Conservation (phyloP, 2,329 filamentous ascomycete genomes). For the Alternaria postmessia region DNA sequence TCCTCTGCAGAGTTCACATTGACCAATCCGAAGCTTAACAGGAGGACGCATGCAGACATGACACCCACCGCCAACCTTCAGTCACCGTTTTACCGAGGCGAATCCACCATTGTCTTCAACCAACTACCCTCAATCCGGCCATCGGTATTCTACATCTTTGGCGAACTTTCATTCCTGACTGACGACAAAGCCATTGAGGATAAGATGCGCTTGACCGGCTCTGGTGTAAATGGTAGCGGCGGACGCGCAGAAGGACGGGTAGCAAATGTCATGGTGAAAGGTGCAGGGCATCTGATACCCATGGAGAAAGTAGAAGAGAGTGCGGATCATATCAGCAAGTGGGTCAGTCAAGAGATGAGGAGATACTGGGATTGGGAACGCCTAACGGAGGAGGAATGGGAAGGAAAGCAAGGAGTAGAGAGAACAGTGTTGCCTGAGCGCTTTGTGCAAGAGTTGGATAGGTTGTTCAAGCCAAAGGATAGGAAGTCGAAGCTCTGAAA, state of each 20-base stretch:
- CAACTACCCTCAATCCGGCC: constrained; percentile 70
- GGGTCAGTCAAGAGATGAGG: constrained; percentile 50
- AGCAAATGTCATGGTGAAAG: constrained; percentile 68
- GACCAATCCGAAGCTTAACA: constrained; percentile 45
- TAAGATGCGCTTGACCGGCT: constrained; percentile 71
- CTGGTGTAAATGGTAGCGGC: constrained; percentile 72
- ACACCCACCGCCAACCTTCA: constrained; percentile 46
- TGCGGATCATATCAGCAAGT: constrained; percentile 61
- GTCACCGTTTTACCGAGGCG: constrained; percentile 71
- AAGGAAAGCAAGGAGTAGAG: constrained; percentile 36
- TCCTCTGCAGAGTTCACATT: constrained; percentile 38
- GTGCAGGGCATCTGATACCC: constrained; percentile 79
- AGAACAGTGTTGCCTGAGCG: constrained; percentile 39
- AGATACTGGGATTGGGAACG: constrained; percentile 49
- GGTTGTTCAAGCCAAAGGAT: constrained; percentile 22
- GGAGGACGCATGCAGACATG: constrained; percentile 55
- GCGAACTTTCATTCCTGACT: constrained; percentile 62
- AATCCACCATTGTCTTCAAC: constrained; percentile 64
- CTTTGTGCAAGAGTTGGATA: constrained; percentile 42
- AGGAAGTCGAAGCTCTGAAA: constrained; percentile 36
- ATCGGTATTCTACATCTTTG: constrained; percentile 72
- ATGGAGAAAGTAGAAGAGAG: constrained; percentile 78
- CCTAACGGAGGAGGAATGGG: constrained; percentile 45
- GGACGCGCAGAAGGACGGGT: constrained; percentile 72
- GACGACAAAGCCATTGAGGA: constrained; percentile 58